These are phyloP conservation scores for Knoxia roxburghii DNA, from an alignment of 257 asterid genomes.

Conservation along the genomic window DNA sequence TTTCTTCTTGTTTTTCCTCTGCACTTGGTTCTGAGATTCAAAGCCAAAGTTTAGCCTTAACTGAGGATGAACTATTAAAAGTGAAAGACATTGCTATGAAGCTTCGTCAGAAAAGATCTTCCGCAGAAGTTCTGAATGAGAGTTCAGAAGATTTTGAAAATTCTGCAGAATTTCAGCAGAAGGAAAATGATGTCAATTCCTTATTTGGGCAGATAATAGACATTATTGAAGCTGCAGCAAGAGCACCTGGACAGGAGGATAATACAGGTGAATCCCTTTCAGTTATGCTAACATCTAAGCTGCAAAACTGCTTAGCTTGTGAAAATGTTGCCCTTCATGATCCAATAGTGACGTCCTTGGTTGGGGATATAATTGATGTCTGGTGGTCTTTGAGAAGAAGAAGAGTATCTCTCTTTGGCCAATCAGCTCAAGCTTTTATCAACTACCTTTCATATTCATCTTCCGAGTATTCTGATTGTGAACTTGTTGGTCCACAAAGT, in stretches of 20 bases:
- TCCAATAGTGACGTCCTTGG: constrained; percentile 37
- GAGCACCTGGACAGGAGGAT: constrained; percentile 71
- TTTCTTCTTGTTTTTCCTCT: constrained; percentile 59
- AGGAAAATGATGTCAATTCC: constrained; percentile 34
- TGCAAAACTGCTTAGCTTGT: constrained; percentile 50
- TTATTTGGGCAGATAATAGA: constrained; percentile 51
- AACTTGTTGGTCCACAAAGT: constrained; percentile 45
- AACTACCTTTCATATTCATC: constrained; percentile 81
- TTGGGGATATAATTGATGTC: constrained; percentile 57
- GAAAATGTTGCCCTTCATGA: constrained; percentile 38
- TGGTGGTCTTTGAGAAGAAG: constrained; percentile 89
- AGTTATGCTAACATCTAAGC: constrained; percentile 55
- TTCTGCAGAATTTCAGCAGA: constrained; percentile 25
- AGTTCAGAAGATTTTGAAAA: constrained; percentile 32
- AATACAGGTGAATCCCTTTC: constrained; percentile 46
- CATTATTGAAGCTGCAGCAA: constrained; percentile 69
- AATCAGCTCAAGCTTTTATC: constrained; percentile 85
- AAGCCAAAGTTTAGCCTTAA: constrained; percentile 58
- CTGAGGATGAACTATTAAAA: constrained; percentile 56
- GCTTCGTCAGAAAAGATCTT: constrained; percentile 38
- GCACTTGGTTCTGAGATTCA: constrained; percentile 59
- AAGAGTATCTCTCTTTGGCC: constrained; percentile 85
- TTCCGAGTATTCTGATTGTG: constrained; percentile 51
- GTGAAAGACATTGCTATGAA: constrained; percentile 48
- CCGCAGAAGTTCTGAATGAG: constrained; percentile 34